Evolutionary conservation across 2,329 filamentous ascomycete genomes (phyloP), one percentile per base, ranked within the genome.

Genomic region (Aureobasidium melanogenum): DNA sequence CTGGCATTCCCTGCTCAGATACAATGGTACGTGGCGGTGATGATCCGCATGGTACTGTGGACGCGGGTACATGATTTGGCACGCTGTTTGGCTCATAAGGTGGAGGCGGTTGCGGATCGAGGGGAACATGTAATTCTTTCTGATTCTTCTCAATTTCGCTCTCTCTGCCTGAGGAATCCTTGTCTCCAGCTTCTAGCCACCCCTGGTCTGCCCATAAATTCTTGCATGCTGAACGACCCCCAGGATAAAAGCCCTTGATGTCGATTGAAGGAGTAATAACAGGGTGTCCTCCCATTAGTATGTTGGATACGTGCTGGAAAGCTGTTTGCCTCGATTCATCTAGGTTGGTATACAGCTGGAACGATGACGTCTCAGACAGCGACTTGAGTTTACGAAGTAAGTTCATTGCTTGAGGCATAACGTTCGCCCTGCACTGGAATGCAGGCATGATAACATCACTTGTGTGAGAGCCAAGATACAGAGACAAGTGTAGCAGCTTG

Each of bases 401-500:
- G 3, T 7, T 5, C 38, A 55, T 55, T 12, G 52, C 38, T 44
- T 55, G 52, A 10, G 52, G 26, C 38, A 32, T 22, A 1, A 55
- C 38, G 32, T 43, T 55, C 5, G 36, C 9, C n/a, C 39, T 44
- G 26, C 52, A 55, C 22, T 44, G 52, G 14, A 32, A 55, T 5
- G 43, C 52, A 10, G 52, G 52, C 52, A 55, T 55, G 10, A 55
- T 55, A 2, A 55, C 52, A 30, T 55, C 17, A 12, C 52, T 55
- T 1, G 8, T 10, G 12, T n/a, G 8, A 30, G 38, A 3, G 4
- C 38, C 52, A 9, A 44, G 19, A 3, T 44, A 9, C 3, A 55
- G 9, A n/a, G 38, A 44, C 26, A 44, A 22, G 10, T 24, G 52
- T 2, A 44, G 10, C 17, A 55, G 52, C 26, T 55, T 12, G 17